Base-by-base conservation (phyloP, 495 filamentous ascomycete species). In the Tuber microsphaerosporum region DNA sequence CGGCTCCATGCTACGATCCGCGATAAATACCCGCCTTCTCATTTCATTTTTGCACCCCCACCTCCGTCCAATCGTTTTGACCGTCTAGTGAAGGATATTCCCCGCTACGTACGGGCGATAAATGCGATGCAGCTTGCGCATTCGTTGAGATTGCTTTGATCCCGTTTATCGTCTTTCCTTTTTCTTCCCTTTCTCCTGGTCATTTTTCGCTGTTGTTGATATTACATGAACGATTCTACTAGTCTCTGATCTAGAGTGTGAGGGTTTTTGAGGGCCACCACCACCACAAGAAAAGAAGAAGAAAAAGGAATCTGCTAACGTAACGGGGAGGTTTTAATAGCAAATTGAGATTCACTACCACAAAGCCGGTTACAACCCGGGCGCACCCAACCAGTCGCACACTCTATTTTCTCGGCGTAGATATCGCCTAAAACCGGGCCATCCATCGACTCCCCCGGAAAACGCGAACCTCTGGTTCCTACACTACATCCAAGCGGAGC, bases 391-490 rank as follows among this genome's bases (percentile, higher is more conserved):
- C 45, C 89, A 95, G 44, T 88, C 88, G 17, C 94, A 97, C 81
- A 85, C 88, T 45, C 42, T 81, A 46, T 77, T 73, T 71, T 87
- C 85, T 70, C 89, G 94, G 78, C 89, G 90, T 75, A 91, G 94
- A 56, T 97, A 96, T 84, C 93, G 94, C 71, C 88, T 99, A 43
- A 85, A 89, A 56, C 89, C 89, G 20, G 84, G 87, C 16, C 88
- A 87, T 69, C 87, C 88, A 22, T 88, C 88, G 74, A 84, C 86
- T 20, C 88, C 91, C 22, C 87, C 87, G 37, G 87, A 91, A 68
- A 93, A 97, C 83, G 90, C 92, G 9, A 90, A 90, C 26, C 86
- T 97, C 45, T 97, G 93, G 93, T 91, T 99, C 74, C 89, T 97
- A n/a, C 95, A 99, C 84, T 99, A 97, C 82, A 88, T 89, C 42